Conservation (phyloP, 1,139 yeast genomes). For the Geotrichum europaeum region DNA sequence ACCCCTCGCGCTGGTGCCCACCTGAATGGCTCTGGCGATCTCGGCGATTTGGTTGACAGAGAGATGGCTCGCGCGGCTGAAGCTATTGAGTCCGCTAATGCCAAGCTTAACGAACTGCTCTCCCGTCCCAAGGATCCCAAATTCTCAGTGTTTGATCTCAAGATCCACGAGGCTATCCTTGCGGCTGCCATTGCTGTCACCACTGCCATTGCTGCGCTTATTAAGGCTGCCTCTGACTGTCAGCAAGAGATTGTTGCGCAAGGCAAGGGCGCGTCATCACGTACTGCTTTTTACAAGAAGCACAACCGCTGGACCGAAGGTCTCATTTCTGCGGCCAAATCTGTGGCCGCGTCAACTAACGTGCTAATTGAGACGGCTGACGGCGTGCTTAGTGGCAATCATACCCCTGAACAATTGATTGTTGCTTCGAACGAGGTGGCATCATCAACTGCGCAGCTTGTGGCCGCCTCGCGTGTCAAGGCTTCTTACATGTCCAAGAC, state of each 20-base stretch:
- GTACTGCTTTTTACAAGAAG: constrained; percentile 77
- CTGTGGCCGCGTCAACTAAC: constrained; percentile 81
- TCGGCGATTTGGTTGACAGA: constrained; percentile 63
- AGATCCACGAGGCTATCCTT: constrained; percentile 71
- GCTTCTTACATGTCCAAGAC: constrained; percentile 72
- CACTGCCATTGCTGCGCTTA: constrained; percentile 66
- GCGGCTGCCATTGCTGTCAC: constrained; percentile 75
- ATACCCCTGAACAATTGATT: constrained; percentile 75
- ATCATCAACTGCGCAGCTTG: constrained; percentile 87
- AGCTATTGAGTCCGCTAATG: constrained; percentile 61
- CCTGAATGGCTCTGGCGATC: constrained; percentile 52
- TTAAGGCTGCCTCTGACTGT: constrained; percentile 72
- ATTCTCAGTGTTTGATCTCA: constrained; percentile 54
- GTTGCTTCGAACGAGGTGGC: constrained; percentile 92
- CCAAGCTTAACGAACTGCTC: constrained; percentile 51
- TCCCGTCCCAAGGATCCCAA: constrained; percentile 47
- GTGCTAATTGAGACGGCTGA: constrained; percentile 78
- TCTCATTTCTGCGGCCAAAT: constrained; percentile 81
- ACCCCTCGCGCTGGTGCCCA: constrained; percentile 41
- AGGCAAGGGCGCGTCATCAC: constrained; percentile 60
- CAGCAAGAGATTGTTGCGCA: constrained; percentile 76
- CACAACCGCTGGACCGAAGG: constrained; percentile 96
- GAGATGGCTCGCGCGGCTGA: constrained; percentile 70
- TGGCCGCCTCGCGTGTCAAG: constrained; percentile 86
- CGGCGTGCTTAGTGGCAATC: constrained; percentile 60